Base-by-base conservation (phyloP, 2,329 filamentous ascomycete species). In the Sporothrix variecibatus region DNA sequence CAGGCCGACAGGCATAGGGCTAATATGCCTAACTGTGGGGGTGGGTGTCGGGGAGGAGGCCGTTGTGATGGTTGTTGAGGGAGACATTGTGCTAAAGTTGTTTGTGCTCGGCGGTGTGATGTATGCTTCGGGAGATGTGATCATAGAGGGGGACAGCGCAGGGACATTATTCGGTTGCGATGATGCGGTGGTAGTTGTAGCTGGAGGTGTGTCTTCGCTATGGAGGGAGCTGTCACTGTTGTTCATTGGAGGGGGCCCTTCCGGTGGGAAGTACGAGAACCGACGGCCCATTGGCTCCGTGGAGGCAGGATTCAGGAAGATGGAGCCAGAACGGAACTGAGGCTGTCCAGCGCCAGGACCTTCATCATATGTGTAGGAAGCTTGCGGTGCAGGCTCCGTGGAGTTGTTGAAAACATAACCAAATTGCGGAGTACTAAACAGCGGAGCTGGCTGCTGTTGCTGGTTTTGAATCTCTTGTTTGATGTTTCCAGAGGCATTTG, bases 321-420 rank as follows among this genome's bases (percentile, higher is more conserved):
- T 92, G 1, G 90, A 91, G 78, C 90, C 90, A 11, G 90, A 91
- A 72, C 90, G 86, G 81, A 92, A 92, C 3, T 85, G 86, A 0
- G 85, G 89, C 17, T 78, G 77, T 6, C 40, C 56, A 0, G 74
- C 72, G 4, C 53, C 75, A 77, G 73, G 82, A 80, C 75, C 84
- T 78, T 83, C 75, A 38, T 77, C 77, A 60, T 75, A 76, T 5
- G 65, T 28, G 46, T 58, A 74, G 65, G 31, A 60, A n/a, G 11
- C 34, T 28, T 75, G 77, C 58, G 73, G 64, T 26, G 87, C 85
- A n/a, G 86, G 82, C 74, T 90, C 87, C 0, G 87, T 84, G 5
- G 85, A 80, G n/a, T 86, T 84, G n/a, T 86, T 84, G 77, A 91
- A 90, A 3, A 89, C 87, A 73, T 88, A 86, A 17, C 87, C 87